A percentile compares a stretch with the other conserved stretches of the same genome.
phyloP scores from a whole-genome alignment of 176 grass and related monocot genomes.

The Oryza glumipatula region DNA sequence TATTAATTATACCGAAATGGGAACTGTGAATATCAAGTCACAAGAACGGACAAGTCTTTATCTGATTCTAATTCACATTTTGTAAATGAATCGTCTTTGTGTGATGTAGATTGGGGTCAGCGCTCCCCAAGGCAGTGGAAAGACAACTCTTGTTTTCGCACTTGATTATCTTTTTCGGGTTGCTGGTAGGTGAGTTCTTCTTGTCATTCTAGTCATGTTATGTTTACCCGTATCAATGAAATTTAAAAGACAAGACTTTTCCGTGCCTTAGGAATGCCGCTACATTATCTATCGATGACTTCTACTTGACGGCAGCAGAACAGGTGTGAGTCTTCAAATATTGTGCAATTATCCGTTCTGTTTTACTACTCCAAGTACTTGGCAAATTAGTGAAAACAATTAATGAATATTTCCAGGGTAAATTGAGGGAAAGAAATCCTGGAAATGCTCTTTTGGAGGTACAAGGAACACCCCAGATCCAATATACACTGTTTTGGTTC shows the following conservation, averaged over 20 bases:
- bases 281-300: slow-evolving; percentile 95
- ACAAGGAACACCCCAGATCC: slow-evolving; percentile 29
- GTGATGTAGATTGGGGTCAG: slow-evolving; percentile 85
- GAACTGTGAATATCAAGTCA: slow-evolving; percentile 4
- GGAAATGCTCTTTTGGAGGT: slow-evolving; percentile 93
- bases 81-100: slow-evolving; percentile 36
- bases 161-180: slow-evolving; percentile 84
- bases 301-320: slow-evolving; percentile 88
- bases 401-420: slow-evolving; percentile 52
- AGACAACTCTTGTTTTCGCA: slow-evolving; percentile 95
- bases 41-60: slow-evolving; percentile 4
- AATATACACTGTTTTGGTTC: slow-evolving; percentile 18
- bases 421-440: slow-evolving; percentile 73
- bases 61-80: slow-evolving; percentile 15
- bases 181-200: slow-evolving; percentile 69
- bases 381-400: slow-evolving; percentile 33
- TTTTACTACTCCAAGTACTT: neutral
- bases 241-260: slow-evolving; percentile 3
- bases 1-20: neutral
- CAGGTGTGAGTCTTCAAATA: slow-evolving; percentile 66
- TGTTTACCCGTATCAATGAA: slow-evolving; percentile 26
- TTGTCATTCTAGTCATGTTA: slow-evolving; percentile 37
- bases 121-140: slow-evolving; percentile 96
- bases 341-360: neutral
- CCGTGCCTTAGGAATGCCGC: slow-evolving; percentile 57